Evolutionary conservation across 2,329 filamentous ascomycete species (phyloP).

Genomic region (Calonectria pseudoreteaudii): DNA sequence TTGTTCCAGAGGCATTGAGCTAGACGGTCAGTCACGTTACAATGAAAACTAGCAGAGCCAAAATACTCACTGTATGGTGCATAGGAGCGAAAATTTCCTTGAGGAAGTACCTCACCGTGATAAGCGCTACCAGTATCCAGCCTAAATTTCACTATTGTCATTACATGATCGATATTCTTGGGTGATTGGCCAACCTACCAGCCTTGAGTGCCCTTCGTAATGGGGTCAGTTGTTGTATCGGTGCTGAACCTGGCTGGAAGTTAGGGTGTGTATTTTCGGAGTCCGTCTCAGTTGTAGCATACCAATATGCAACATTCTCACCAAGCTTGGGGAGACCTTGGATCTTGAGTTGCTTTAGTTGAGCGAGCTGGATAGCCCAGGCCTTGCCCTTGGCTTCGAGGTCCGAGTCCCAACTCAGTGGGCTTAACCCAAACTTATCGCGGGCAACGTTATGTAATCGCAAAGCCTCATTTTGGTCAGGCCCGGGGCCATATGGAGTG

Average conservation of each 20-base stretch:
- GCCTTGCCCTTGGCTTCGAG: neutral
- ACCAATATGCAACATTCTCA: neutral
- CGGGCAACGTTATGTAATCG: neutral
- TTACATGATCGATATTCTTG: neutral
- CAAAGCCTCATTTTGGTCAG: neutral
- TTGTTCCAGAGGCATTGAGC: neutral
- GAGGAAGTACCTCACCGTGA: neutral
- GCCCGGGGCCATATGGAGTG: neutral
- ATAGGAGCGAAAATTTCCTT: neutral
- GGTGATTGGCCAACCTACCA: neutral
- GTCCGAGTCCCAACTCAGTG: neutral
- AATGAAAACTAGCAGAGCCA: fast-evolving
- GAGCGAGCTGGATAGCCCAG: neutral
- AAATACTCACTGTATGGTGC: neutral
- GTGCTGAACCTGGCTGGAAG: neutral
- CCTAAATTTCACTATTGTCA: neutral
- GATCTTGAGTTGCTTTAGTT: neutral
- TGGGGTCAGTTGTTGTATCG: neutral
- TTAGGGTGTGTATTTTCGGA: neutral
- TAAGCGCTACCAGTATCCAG: neutral
- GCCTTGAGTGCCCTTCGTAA: neutral
- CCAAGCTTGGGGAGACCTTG: neutral
- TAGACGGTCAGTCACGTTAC: neutral
- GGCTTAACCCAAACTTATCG: neutral
- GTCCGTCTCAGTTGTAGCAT: neutral